Evolutionary conservation across 1,139 yeast genomes (phyloP), one percentile per base, ranked within the genome.

Genomic region (Hansenula lynferdii): DNA sequence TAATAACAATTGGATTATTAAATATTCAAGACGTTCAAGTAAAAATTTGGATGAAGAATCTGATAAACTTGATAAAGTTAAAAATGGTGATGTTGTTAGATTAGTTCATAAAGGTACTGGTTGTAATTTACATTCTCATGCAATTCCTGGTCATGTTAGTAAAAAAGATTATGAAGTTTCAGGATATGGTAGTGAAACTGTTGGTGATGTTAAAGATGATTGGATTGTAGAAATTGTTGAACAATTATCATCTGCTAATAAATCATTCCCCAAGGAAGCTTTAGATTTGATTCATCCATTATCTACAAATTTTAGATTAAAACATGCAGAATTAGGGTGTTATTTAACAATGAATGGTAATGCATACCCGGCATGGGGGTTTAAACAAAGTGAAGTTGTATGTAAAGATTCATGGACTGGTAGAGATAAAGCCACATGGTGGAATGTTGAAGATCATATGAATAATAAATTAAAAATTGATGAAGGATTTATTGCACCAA

Each of bases 281-380:
- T 68, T 66, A 10, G 50, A 52, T 1, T 58, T 65, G 24, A 32
- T 83, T 3, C 92, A 83, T 54, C 89, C 90, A 6, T 62, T 83
- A 10, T 77, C 89, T 1, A 81, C 92, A 3, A 75, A 76, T 42
- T 81, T 83, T 56, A 69, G 89, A 54, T 60, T 84, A 38, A 72
- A 65, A 46, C 85, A 83, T 55, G 73, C 72, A 42, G 70, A 58
- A 1, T 54, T 83, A 36, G 90, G 89, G 3, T 84, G 94, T 53
- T 84, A 83, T 53, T 64, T 84, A 47, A 81, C 87, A 7, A 80
- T 89, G 0, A 78, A 89, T 0, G 92, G 92, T 8, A 62, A 68
- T 38, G 61, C 85, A 1, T 81, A 79, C 50, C 94, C 94, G 4
- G 64, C 80, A 1, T 84, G 94, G 94, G 94, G 94, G 1, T 84